A percentile compares a stretch with the other conserved stretches of the same genome.
phyloP scores from a whole-genome alignment of 2,329 filamentous ascomycete species.

The Sphaerulina vaccinii region DNA sequence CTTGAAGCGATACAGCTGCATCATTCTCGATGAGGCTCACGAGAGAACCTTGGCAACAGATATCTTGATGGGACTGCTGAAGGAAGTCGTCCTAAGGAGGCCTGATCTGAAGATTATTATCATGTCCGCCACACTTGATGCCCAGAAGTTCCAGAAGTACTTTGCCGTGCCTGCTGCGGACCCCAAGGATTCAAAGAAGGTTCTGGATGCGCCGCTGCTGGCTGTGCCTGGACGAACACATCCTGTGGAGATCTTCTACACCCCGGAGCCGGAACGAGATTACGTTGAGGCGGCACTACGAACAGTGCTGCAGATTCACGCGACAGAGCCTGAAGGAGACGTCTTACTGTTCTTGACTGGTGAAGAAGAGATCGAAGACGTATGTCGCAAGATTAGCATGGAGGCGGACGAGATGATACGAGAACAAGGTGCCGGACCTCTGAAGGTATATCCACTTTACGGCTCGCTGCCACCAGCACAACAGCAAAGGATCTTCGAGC shows the following conservation, averaged over 20 bases:
- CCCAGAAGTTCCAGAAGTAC: conserved; percentile 96
- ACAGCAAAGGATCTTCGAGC: conserved; percentile 84
- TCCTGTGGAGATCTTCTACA: conserved; percentile 98
- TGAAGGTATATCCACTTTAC: conserved; percentile 90
- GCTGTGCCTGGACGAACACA: conserved; percentile 93
- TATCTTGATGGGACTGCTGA: conserved; percentile 93
- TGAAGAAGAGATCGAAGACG: conserved; percentile 98
- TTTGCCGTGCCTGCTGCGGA: conserved; percentile 62
- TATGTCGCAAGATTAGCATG: conserved; percentile 83
- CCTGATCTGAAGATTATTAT: conserved; percentile 96
- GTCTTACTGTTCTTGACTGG: conserved; percentile 93
- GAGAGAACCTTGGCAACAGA: conserved; percentile 96
- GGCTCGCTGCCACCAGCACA: conserved; percentile 87
- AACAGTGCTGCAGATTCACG: conserved; percentile 95
- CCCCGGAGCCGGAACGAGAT: conserved; percentile 89
- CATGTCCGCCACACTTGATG: conserved; percentile 97
- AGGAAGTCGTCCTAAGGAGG: conserved; percentile 78
- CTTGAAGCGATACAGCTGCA: conserved; percentile 89
- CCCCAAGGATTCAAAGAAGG: not conserved
- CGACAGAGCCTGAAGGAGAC: conserved; percentile 86
- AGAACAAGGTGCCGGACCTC: conserved; percentile 85
- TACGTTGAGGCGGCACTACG: conserved; percentile 94
- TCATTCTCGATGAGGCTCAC: conserved; percentile 98
- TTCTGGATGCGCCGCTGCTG: conserved; percentile 76
- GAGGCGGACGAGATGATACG: conserved; percentile 89